Conservation (phyloP, 352 stramenopile genomes). For the Globisporangium okanoganense region DNA sequence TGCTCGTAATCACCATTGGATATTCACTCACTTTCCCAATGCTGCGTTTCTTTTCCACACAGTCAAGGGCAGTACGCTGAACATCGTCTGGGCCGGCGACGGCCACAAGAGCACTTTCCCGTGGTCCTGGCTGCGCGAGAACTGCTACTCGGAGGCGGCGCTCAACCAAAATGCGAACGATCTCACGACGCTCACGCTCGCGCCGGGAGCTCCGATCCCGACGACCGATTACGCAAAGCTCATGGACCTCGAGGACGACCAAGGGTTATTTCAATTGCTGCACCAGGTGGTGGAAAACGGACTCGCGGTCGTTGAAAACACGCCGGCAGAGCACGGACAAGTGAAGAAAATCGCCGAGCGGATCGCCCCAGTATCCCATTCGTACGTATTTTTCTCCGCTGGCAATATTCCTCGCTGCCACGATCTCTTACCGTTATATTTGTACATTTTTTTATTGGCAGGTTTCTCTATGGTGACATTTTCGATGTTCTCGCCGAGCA, state of each 20-base stretch:
- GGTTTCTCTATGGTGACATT: slow-evolving; percentile 82
- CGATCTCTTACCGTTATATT: background rate
- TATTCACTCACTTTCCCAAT: background rate
- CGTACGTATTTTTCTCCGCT: slow-evolving; percentile 27
- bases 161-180: slow-evolving; percentile 44
- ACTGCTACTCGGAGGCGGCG: slow-evolving; percentile 64
- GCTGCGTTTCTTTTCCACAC: background rate
- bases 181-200: slow-evolving; percentile 44
- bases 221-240: slow-evolving; percentile 58
- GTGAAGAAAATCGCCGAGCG: slow-evolving; percentile 78
- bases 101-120: slow-evolving; percentile 66
- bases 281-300: slow-evolving; percentile 68
- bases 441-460: slow-evolving; percentile 12
- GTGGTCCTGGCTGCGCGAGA: slow-evolving; percentile 67
- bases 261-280: slow-evolving; percentile 64
- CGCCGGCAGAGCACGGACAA: slow-evolving; percentile 40
- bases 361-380: slow-evolving; percentile 77
- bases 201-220: slow-evolving; percentile 45
- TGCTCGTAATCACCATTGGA: background rate
- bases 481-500: slow-evolving; percentile 83
- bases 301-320: slow-evolving; percentile 72
- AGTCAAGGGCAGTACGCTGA: slow-evolving; percentile 71
- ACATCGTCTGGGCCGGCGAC: slow-evolving; percentile 64
- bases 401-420: background rate
- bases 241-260: slow-evolving; percentile 51